These are phyloP conservation scores for Globisporangium megalacanthum DNA, from an alignment of 352 stramenopile species.

Conservation along the genomic window DNA sequence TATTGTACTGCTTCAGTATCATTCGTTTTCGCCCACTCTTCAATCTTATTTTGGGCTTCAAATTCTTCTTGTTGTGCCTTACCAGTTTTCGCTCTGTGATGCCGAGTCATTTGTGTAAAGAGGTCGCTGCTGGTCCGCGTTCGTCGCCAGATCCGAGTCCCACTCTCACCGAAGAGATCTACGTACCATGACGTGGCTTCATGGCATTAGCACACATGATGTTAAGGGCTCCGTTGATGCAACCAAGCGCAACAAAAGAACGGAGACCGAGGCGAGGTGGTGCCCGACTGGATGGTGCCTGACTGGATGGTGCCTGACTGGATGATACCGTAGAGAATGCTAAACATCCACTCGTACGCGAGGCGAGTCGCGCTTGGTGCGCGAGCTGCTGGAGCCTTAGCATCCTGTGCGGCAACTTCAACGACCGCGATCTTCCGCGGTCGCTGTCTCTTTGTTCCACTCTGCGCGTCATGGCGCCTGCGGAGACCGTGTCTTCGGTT, in stretches of 20 bases:
- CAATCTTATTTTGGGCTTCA: no score
- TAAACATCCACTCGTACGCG: neutral
- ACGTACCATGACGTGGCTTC: neutral
- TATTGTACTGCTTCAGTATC: no score
- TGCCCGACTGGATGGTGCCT: no score
- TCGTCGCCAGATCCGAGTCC: constrained; percentile 10
- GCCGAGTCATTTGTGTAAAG: no score
- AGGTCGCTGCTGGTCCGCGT: neutral
- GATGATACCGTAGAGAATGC: neutral
- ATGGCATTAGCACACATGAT: neutral
- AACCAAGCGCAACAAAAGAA: no score
- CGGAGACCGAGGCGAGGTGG: no score
- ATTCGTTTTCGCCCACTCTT: neutral
- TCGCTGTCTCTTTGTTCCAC: neutral
- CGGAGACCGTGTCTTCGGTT: neutral
- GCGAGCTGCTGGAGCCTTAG: neutral
- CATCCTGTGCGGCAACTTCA: neutral
- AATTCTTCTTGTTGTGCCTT: no score
- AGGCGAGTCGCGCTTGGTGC: neutral
- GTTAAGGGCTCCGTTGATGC: neutral
- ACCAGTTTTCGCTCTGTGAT: no score
- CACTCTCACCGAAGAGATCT: constrained; percentile 7
- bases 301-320: no score
- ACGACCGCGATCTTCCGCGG: neutral
- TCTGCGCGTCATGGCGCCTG: neutral